Evolutionary conservation across 345 rosid genomes (phyloP).

Genomic region (Passiflora organensis): DNA sequence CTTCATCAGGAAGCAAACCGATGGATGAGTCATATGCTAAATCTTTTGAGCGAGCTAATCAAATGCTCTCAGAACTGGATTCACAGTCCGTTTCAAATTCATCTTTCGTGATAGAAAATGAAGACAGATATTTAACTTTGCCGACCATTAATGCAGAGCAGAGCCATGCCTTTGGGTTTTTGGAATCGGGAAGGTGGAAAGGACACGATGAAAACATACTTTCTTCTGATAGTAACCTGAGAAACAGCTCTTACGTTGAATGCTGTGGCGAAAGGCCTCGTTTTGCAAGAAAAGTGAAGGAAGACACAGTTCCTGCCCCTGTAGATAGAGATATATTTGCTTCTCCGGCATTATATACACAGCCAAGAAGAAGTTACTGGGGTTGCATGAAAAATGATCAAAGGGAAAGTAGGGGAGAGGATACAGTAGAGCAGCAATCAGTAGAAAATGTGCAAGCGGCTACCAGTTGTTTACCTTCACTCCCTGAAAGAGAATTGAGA

Average conservation of each 20-base stretch:
- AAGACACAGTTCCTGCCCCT: conserved; percentile 7
- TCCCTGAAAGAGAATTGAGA: conserved; percentile 11
- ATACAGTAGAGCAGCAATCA: conserved; percentile 2
- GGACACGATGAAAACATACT: neutral
- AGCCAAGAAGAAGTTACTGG: conserved; percentile 14
- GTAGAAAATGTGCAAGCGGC: conserved; percentile 17
- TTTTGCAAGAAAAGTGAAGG: conserved; percentile 16
- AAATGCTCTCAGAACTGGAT: conserved; percentile 45
- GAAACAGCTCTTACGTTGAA: conserved; percentile 21
- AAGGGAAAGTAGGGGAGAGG: conserved; percentile 20
- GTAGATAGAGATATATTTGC: conserved; percentile 1
- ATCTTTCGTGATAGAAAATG: conserved; percentile 6
- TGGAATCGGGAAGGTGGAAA: neutral
- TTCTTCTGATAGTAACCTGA: conserved; percentile 11
- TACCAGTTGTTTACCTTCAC: conserved; percentile 4
- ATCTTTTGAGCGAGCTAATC: conserved; percentile 59
- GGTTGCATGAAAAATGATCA: conserved; percentile 9
- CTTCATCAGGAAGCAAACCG: conserved; percentile 23
- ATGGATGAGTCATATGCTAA: conserved; percentile 58
- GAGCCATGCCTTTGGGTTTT: neutral
- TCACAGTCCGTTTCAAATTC: conserved; percentile 12
- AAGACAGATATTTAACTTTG: conserved; percentile 4
- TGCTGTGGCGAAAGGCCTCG: conserved; percentile 4
- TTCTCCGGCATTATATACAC: conserved; percentile 27
- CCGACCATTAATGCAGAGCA: conserved; percentile 4